Evolutionary conservation across 495 filamentous ascomycete genomes (phyloP), one percentile per base, ranked within the genome.

Genomic region (Penicillium angulare): DNA sequence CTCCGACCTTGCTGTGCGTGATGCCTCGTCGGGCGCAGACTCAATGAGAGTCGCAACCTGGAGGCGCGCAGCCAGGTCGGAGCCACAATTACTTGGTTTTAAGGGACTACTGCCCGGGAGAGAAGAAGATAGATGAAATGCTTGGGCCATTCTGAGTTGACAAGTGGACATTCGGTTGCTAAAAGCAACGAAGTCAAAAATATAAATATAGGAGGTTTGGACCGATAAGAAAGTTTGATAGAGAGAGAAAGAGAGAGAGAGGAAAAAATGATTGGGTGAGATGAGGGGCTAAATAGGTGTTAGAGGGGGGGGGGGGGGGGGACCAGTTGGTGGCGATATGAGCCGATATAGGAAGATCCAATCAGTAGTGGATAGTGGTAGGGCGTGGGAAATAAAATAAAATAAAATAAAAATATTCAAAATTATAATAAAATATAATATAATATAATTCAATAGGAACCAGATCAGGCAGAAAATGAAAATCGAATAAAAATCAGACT

Each of bases 61-160:
- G 49, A 59, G 43, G 45, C 46, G 49, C 40, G 33, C 56, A 59
- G 35, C 52, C 55, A 62, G 55, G 52, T 56, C 59, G 56, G 55
- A 55, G 59, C 52, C 31, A 56, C 56, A 50, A 59, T 62, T 55
- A 50, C 55, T 62, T 35, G 59, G 55, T 44, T 53, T 53, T 51
- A 50, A 40, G 31, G 55, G 45, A 50, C 33, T 38, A 41, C 38
- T 46, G 34, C 47, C 40, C 23, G 58, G 45, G 7, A 55, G 13
- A 13, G 43, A 35, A 42, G 52, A 59, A n/a, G 45, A 27, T 21
- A 59, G 6, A 21, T 59, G 55, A 31, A 62, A 62, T 21, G 46
- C 47, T 36, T 59, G 59, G 16, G 59, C 24, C 59, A 62, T 62
- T 53, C 47, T 59, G 44, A 55, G 51, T 49, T 59, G 59, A 45